Evolutionary conservation across 2,329 filamentous ascomycete species (phyloP), one percentile per base, ranked within the genome.

Genomic region (Sarocladiaceae sp.): DNA sequence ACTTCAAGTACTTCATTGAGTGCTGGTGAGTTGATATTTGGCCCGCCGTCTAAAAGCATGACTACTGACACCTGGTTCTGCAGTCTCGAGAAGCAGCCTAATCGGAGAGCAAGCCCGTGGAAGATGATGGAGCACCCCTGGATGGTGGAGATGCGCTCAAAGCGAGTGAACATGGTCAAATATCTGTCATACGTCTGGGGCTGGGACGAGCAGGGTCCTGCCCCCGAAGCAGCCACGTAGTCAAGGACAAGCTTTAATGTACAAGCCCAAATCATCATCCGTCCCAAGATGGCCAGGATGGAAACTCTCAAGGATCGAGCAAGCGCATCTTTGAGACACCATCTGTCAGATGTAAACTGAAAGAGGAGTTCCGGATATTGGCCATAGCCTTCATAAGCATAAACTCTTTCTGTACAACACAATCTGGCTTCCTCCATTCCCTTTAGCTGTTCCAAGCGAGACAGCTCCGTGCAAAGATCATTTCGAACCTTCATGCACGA

Each of bases 1-100:
- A 87, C 59, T 97, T 98, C 68, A 98, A 98, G 65, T 96, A 96
- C 63, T 98, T 98, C 57, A 96, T 98, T 56, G 90, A 96, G 68
- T 96, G 90, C 79, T 97, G 93, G 91, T 97, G 78, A 61, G 88
- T 82, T 45, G 15, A 20, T 13, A 2, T 37, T 37, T 3, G 7
- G 13, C 12, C 13, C 9, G 13, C 13, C 13, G 20, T 16, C 7
- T 13, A 15, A 15, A 21, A 33, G 20, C n/a, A n/a, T n/a, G n/a
- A 33, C 18, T 51, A 39, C 55, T 60, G 50, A 65, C 53, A 45
- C n/a, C n/a, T 7, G 47, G 6, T 4, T 31, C 43, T 24, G 34
- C 51, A 97, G 93, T 69, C 77, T 98, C 47, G 93, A 98, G 65
- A 98, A 98, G 68, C 88, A 96, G 55, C 83, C 88, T 16, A 77